Base-by-base conservation (phyloP, 169 alveolate species). In the Plasmodium adleri region DNA sequence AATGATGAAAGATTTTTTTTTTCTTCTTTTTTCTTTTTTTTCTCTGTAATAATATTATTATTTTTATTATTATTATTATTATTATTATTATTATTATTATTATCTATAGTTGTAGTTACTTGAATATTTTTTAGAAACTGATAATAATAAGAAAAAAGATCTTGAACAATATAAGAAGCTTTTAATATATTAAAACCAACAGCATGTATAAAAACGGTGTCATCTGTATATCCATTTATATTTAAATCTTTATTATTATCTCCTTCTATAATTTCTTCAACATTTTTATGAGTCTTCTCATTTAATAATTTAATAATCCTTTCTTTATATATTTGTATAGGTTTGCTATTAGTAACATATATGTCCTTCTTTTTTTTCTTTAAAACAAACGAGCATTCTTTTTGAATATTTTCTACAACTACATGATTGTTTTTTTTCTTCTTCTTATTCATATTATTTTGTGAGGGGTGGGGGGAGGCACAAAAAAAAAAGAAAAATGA, bases 141-240 rank as follows among this genome's bases (percentile, higher is more conserved):
- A 64, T 39, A 50, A 64, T 76, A 76, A 76, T 49, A 63, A 9
- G 49, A 64, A 7, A 76, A 32, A 9, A 76, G n/a, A 50, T 76
- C 89, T 47, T 76, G 89, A 5, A 76, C 15, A 13, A 76, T 7
- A 58, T 76, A 76, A 8, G 76, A 76, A 3, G 89, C 74, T 59
- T 72, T 63, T 1, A 76, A 17, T 9, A 76, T 76, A 54, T 76
- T 76, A 3, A 17, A 20, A 1, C 89, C 89, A 64, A 76, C 89
- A 3, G 89, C 89, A 76, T 76, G 12, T 24, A 76, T 59, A 43
- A 17, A 28, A 20, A 76, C 45, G 50, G 49, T 28, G 3, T 76
- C 71, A 4, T 50, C 56, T 45, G 32, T 22, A 17, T 28, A 22
- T 4, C 3, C n/a, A n/a, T 15, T 22, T 4, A 10, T 15, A 74